phyloP scores from a whole-genome alignment of 805 yeast genomes.

The Starmerella bombicola region DNA sequence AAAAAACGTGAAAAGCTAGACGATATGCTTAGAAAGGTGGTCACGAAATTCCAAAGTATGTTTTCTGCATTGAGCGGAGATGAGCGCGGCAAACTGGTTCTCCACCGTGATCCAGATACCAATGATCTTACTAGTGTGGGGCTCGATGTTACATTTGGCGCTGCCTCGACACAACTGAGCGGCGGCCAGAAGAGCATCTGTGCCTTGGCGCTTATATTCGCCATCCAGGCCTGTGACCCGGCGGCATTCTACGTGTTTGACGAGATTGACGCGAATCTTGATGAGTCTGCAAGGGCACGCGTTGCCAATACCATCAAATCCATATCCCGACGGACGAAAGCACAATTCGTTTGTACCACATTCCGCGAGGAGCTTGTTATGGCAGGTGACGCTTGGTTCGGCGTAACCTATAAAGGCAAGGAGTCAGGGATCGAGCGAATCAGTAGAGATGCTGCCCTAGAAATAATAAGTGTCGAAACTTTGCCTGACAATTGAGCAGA shows the following conservation, averaged over 20 bases:
- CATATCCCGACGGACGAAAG: conserved; percentile 35
- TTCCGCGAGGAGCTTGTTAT: conserved; percentile 86
- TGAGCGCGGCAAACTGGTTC: conserved; percentile 63
- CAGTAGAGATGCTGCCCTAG: conserved; percentile 56
- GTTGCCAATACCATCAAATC: conserved; percentile 66
- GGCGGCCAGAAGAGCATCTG: conserved; percentile 98
- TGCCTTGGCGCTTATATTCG: conserved; percentile 84
- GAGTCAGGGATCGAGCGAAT: conserved; percentile 69
- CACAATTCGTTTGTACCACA: conserved; percentile 89
- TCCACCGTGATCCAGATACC: conserved; percentile 33
- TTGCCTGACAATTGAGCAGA: neutral
- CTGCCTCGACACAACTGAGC: conserved; percentile 71
- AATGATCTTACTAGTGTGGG: conserved; percentile 59
- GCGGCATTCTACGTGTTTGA: conserved; percentile 95
- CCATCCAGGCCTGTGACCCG: conserved; percentile 90
- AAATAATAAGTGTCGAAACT: conserved; percentile 53
- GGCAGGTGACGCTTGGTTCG: conserved; percentile 75
- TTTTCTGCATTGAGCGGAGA: conserved; percentile 74
- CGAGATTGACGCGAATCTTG: conserved; percentile 92
- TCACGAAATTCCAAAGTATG: neutral
- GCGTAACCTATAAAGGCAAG: conserved; percentile 72
- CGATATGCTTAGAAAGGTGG: conserved; percentile 34
- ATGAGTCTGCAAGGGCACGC: conserved; percentile 77
- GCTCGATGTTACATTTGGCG: conserved; percentile 78
- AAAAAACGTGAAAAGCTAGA: conserved; percentile 76